Percentiles rank a stretch among this genome's conserved stretches.
Conservation (phyloP, 2,329 filamentous ascomycete species). For the Trichoderma pleuroti region DNA sequence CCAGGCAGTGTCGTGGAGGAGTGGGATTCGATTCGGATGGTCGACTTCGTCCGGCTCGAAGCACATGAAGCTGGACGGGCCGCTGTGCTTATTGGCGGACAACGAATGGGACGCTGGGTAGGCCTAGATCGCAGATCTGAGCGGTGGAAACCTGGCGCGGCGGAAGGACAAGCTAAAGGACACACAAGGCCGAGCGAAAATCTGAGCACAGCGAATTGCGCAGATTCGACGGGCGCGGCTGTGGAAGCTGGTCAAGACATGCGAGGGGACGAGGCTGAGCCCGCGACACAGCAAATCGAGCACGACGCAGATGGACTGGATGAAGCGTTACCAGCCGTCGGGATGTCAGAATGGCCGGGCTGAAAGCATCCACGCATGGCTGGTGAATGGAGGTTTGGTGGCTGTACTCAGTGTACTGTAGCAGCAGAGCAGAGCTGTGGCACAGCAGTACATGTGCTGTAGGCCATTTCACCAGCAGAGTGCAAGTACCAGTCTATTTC, state of each 20-base stretch:
- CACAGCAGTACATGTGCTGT: background rate
- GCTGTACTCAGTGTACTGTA: background rate
- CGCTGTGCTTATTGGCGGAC: background rate
- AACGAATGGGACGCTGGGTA: background rate
- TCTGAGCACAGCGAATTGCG: background rate
- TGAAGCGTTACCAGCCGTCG: background rate
- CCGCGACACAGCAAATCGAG: background rate
- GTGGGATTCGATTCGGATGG: background rate
- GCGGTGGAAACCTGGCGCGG: slow-evolving; percentile 13
- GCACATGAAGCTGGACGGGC: slow-evolving; percentile 3
- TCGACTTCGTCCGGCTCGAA: background rate
- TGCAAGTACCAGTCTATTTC: background rate
- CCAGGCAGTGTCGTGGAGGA: background rate
- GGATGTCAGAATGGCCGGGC: background rate
- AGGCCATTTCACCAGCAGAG: background rate
- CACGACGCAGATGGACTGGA: background rate
- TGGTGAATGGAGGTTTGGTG: slow-evolving; percentile 1
- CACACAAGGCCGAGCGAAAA: background rate
- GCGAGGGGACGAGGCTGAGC: background rate
- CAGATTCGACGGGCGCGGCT: background rate
- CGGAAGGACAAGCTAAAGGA: background rate
- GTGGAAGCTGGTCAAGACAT: slow-evolving; percentile 1
- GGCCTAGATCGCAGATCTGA: slow-evolving; percentile 16
- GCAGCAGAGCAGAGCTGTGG: background rate
- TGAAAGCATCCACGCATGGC: background rate